phyloP scores from a whole-genome alignment of 179 eudicot genomes.

The Spinacia oleracea region DNA sequence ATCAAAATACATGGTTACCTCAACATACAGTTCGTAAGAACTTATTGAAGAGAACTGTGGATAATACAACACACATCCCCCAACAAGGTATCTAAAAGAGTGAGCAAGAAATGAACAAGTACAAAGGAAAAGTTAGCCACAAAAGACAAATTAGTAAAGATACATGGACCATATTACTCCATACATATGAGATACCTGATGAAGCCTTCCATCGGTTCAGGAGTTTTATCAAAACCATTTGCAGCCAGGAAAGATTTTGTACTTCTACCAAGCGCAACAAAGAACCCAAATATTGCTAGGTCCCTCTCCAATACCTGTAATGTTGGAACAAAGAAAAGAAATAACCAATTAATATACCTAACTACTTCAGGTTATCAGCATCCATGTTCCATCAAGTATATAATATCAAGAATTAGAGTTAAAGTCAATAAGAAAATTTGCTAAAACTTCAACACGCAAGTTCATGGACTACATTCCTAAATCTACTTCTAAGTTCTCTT shows the following conservation, averaged over 20 bases:
- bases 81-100: conserved; percentile 66
- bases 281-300: conserved; percentile 91
- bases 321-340: not conserved
- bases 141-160: not conserved
- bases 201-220: conserved; percentile 73
- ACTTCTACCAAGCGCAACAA: conserved; percentile 91
- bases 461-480: not conserved
- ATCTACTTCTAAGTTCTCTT: not conserved
- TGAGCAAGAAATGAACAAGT: conserved; percentile 13
- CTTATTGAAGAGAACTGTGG: conserved; percentile 95
- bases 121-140: conserved; percentile 7
- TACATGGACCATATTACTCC: not conserved
- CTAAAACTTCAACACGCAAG: not conserved
- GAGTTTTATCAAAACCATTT: conserved; percentile 66
- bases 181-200: conserved; percentile 48
- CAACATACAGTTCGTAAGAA: conserved; percentile 94
- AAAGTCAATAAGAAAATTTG: not conserved
- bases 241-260: conserved; percentile 68
- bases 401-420: not conserved
- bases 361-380: not conserved
- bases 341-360: not conserved
- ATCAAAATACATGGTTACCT: conserved; percentile 57
- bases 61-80: conserved; percentile 90
- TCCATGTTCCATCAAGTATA: not conserved
- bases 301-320: conserved; percentile 87